A percentile compares a stretch with the other conserved stretches of the same genome.
Evolutionary conservation across 768 basidiomycete species (phyloP).

Genomic region (Tricholoma sp.): DNA sequence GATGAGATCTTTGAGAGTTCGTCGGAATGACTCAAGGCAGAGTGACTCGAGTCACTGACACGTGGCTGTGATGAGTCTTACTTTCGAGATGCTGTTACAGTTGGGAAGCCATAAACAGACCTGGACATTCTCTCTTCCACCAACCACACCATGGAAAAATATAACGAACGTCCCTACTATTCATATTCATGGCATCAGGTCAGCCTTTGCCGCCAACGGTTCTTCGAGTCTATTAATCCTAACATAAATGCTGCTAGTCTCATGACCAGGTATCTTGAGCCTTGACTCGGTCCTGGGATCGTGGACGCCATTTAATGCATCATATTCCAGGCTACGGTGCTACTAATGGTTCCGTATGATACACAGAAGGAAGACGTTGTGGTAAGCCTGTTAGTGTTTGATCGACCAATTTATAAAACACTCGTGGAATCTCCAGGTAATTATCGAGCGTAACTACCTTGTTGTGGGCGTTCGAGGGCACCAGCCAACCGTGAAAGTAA

Average conservation of each 20-base stretch:
- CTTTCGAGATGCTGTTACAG: background rate
- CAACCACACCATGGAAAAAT: conserved; percentile 32
- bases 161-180: conserved; percentile 35
- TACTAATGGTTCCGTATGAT: conserved; percentile 68
- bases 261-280: conserved; percentile 74
- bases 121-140: background rate
- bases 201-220: conserved; percentile 17
- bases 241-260: conserved; percentile 42
- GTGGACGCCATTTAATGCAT: conserved; percentile 7
- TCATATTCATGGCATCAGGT: conserved; percentile 89
- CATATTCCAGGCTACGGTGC: conserved; percentile 59
- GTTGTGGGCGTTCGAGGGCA: conserved; percentile 71
- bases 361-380: conserved; percentile 67
- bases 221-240: conserved; percentile 12
- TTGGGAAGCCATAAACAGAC: background rate
- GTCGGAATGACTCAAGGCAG: too few species aligned
- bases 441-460: conserved; percentile 66
- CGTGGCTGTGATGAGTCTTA: background rate
- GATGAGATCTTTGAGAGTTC: too few species aligned
- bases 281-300: conserved; percentile 7
- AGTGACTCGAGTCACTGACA: background rate
- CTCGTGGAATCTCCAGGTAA: conserved; percentile 41
- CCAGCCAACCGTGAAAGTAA: conserved; percentile 68
- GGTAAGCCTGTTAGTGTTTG: conserved; percentile 26
- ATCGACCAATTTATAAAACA: background rate